phyloP scores from a whole-genome alignment of 495 filamentous ascomycete species.

The Podospora bellae-mahoneyi region DNA sequence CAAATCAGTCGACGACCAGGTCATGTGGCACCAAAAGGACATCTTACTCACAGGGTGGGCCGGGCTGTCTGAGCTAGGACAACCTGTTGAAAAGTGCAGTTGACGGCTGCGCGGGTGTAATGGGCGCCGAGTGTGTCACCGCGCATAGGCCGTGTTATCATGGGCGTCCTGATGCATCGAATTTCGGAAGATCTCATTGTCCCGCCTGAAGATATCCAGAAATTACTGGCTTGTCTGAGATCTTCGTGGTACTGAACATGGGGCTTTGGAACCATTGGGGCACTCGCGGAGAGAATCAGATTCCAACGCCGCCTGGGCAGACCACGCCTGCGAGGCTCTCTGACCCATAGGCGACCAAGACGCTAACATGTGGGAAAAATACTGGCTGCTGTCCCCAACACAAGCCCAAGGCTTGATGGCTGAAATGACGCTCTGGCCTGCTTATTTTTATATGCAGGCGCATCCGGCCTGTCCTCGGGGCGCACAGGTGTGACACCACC shows the following conservation, averaged over 20 bases:
- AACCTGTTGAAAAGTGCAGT: not conserved
- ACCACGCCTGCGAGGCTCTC: slow-evolving; percentile 2
- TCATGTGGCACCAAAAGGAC: not conserved
- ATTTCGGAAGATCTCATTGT: slow-evolving; percentile 96
- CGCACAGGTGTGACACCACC: slow-evolving; percentile 38
- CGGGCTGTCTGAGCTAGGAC: too few relatives aligned
- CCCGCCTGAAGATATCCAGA: slow-evolving; percentile 83
- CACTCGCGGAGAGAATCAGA: too few relatives aligned
- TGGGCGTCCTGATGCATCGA: slow-evolving; percentile 89
- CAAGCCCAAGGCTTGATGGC: too few relatives aligned
- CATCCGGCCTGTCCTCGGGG: slow-evolving; percentile 72
- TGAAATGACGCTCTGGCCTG: slow-evolving; percentile 55
- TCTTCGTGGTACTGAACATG: too few relatives aligned
- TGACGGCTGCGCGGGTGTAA: slow-evolving; percentile 10
- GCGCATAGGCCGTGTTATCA: not conserved
- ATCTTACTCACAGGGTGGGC: too few relatives aligned
- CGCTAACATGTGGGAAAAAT: too few relatives aligned
- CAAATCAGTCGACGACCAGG: not conserved
- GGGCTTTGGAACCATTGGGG: too few relatives aligned
- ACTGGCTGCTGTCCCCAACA: too few relatives aligned
- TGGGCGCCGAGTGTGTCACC: slow-evolving; percentile 4
- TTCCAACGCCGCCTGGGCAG: too few relatives aligned
- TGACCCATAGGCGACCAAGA: slow-evolving; percentile 6
- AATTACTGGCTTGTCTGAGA: slow-evolving; percentile 59
- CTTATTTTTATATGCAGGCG: slow-evolving; percentile 96